phyloP scores from a whole-genome alignment of 106 monocot genomes.

The Acanthochlamys bracteata region DNA sequence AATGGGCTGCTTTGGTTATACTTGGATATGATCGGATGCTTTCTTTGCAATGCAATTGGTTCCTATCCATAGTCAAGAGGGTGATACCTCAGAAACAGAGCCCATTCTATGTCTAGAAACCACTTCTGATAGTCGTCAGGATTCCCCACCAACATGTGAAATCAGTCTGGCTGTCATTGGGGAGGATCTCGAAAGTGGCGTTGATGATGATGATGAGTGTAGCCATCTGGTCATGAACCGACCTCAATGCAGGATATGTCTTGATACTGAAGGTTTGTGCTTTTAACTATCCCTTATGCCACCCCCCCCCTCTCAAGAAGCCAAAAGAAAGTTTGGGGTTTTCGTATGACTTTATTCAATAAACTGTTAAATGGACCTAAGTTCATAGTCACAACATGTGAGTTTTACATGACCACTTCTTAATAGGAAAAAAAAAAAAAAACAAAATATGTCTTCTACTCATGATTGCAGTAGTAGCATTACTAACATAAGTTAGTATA shows the following conservation, averaged over 20 bases:
- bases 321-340: neutral
- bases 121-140: slow-evolving; percentile 7
- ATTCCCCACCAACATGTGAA: slow-evolving; percentile 33
- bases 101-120: slow-evolving; percentile 29
- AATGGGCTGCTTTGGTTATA: slow-evolving; percentile 22
- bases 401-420: neutral
- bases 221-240: slow-evolving; percentile 46
- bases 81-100: slow-evolving; percentile 37
- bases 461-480: no score
- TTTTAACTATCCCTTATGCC: slow-evolving; percentile 19
- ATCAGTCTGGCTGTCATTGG: slow-evolving; percentile 26
- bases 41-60: slow-evolving; percentile 48
- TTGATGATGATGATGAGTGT: slow-evolving; percentile 40
- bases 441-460: no score
- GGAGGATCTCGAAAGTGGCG: slow-evolving; percentile 29
- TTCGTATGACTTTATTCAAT: no score
- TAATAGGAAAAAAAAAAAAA: no score
- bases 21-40: slow-evolving; percentile 22
- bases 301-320: slow-evolving; percentile 11
- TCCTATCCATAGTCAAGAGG: slow-evolving; percentile 20
- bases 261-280: slow-evolving; percentile 80
- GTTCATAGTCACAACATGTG: neutral
- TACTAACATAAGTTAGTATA: no score
- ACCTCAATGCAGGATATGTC: slow-evolving; percentile 93
- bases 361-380: neutral